phyloP scores from a whole-genome alignment of 2,329 filamentous ascomycete genomes.

The Septoria petroselini region DNA sequence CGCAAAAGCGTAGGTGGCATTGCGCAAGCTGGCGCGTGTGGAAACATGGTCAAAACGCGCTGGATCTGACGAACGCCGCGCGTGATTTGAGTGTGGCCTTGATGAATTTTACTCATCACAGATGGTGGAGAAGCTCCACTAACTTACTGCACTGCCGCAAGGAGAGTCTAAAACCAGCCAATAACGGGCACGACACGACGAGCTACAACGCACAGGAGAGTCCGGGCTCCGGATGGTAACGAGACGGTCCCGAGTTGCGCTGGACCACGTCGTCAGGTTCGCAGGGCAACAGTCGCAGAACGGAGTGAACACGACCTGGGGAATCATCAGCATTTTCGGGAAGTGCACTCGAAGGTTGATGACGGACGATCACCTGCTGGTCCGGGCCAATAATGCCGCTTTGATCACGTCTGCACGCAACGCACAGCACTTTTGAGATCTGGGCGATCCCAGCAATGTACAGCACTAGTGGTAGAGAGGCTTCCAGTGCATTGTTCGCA shows the following conservation, averaged over 20 bases:
- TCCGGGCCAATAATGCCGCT: constrained; percentile 13
- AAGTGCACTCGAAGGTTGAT: too few relatives aligned
- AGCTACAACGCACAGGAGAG: background rate
- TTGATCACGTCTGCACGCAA: too few relatives aligned
- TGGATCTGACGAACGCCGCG: too few relatives aligned
- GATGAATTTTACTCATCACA: too few relatives aligned
- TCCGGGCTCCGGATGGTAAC: constrained; percentile 4
- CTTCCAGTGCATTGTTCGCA: too few relatives aligned
- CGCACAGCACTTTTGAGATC: too few relatives aligned
- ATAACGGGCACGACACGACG: constrained; percentile 5
- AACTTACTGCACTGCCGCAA: constrained; percentile 3
- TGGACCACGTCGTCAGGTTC: constrained; percentile 7
- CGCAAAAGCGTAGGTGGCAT: too few relatives aligned
- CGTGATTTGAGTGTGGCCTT: too few relatives aligned
- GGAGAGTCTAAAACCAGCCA: constrained; percentile 7
- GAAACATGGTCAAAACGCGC: too few relatives aligned
- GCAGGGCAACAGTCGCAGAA: constrained; percentile 9
- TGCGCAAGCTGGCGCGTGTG: background rate
- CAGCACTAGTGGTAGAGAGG: too few relatives aligned
- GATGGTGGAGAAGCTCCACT: too few relatives aligned
- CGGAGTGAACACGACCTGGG: background rate
- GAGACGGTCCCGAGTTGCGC: constrained; percentile 9
- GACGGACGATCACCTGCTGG: constrained; percentile 14
- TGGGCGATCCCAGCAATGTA: too few relatives aligned
- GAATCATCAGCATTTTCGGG: background rate